Conservation (phyloP, 768 basidiomycete genomes). For the Tricholoma flavovirens region DNA sequence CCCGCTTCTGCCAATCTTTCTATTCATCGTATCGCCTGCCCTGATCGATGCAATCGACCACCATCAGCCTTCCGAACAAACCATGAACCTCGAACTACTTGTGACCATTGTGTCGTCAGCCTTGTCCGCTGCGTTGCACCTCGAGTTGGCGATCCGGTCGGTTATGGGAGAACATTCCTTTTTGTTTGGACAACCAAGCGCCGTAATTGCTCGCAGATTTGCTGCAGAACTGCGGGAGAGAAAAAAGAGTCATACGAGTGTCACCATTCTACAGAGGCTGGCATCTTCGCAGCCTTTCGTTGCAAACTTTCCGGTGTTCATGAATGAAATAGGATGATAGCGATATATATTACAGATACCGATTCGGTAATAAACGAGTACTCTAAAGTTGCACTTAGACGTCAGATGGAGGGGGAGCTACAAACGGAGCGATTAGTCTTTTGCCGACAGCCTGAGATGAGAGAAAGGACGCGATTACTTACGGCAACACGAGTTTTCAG, state of each 20-base stretch:
- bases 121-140: conserved; percentile 60
- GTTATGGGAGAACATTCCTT: conserved; percentile 43
- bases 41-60: conserved; percentile 53
- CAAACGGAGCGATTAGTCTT: conserved; percentile 3
- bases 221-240: conserved; percentile 53
- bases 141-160: conserved; percentile 63
- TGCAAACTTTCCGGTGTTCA: conserved; percentile 71
- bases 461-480: conserved; percentile 27
- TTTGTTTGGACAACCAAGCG: conserved; percentile 57
- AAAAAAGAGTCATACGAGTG: conserved; percentile 45
- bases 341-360: not conserved
- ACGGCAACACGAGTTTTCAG: conserved; percentile 79
- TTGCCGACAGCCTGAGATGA: no score
- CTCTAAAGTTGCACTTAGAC: conserved; percentile 22
- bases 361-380: not conserved
- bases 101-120: conserved; percentile 60
- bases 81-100: conserved; percentile 55
- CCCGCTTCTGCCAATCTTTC: conserved; percentile 69
- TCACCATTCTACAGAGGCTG: conserved; percentile 52
- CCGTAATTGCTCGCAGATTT: conserved; percentile 60
- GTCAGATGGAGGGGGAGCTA: conserved; percentile 42
- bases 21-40: conserved; percentile 60
- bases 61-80: conserved; percentile 47
- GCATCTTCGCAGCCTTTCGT: conserved; percentile 59
- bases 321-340: conserved; percentile 28